Evolutionary conservation across 2,329 filamentous ascomycete species (phyloP).

Genomic region (Fusarium oxysporum): DNA sequence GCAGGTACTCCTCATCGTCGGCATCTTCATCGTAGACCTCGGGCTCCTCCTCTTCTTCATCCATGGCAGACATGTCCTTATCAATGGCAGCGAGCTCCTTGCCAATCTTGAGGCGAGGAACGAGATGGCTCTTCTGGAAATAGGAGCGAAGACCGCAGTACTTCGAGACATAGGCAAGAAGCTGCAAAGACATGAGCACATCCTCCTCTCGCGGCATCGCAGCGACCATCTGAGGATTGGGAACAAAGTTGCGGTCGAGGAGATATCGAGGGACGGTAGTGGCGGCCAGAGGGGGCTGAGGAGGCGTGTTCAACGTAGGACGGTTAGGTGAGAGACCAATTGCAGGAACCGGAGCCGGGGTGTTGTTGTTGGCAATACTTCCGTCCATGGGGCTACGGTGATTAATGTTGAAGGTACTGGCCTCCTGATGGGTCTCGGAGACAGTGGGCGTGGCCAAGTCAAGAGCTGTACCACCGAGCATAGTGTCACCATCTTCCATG

Average conservation of each 20-base stretch:
- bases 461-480: slow-evolving; percentile 80
- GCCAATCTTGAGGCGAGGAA: slow-evolving; percentile 90
- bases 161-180: slow-evolving; percentile 97
- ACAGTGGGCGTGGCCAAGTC: slow-evolving; percentile 81
- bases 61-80: slow-evolving; percentile 27
- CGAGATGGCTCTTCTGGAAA: slow-evolving; percentile 94
- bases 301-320: slow-evolving; percentile 75
- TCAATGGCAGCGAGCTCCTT: slow-evolving; percentile 86
- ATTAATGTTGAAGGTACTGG: slow-evolving; percentile 93
- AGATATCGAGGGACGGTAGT: slow-evolving; percentile 83
- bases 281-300: slow-evolving; percentile 78
- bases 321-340: slow-evolving; percentile 81
- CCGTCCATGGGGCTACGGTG: slow-evolving; percentile 87
- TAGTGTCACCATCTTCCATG: slow-evolving; percentile 82
- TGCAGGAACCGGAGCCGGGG: slow-evolving; percentile 72
- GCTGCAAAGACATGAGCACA: slow-evolving; percentile 96
- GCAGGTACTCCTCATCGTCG: slow-evolving; percentile 86
- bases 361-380: slow-evolving; percentile 80
- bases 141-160: slow-evolving; percentile 97
- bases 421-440: slow-evolving; percentile 82
- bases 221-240: slow-evolving; percentile 80
- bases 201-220: slow-evolving; percentile 98
- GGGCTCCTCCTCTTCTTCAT: slow-evolving; percentile 61
- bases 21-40: slow-evolving; percentile 63
- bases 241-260: slow-evolving; percentile 76